Conservation (phyloP, 2,329 filamentous ascomycete species). For the Dactylonectria macrodidyma region DNA sequence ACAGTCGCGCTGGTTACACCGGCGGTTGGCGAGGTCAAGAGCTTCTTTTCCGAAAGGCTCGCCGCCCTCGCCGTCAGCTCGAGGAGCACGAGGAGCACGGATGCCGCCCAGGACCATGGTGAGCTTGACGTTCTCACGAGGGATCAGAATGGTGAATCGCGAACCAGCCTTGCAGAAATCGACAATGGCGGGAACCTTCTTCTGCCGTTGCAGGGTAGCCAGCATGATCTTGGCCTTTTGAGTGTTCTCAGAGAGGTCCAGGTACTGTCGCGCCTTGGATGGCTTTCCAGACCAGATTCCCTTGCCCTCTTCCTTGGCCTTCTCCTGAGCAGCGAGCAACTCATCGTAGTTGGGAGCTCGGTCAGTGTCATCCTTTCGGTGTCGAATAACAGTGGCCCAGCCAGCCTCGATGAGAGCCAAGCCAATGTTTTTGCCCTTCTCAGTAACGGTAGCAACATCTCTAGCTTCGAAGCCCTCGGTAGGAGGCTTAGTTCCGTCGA, state of each 20-base stretch:
- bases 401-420: constrained; percentile 90
- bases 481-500: constrained; percentile 92
- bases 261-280: constrained; percentile 84
- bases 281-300: constrained; percentile 96
- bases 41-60: constrained; percentile 98
- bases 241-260: constrained; percentile 91
- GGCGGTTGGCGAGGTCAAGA: constrained; percentile 88
- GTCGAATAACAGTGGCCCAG: constrained; percentile 93
- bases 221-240: constrained; percentile 98
- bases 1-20: constrained; percentile 94
- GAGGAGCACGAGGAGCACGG: constrained; percentile 88
- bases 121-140: constrained; percentile 93
- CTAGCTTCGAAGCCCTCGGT: constrained; percentile 93
- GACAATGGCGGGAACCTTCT: constrained; percentile 92
- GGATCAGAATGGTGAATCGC: constrained; percentile 91
- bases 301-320: constrained; percentile 88
- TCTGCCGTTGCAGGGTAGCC: constrained; percentile 88
- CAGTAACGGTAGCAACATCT: constrained; percentile 90
- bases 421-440: constrained; percentile 89
- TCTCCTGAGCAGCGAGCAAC: constrained; percentile 83
- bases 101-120: constrained; percentile 96
- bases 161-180: constrained; percentile 99
- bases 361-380: constrained; percentile 95
- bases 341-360: constrained; percentile 95
- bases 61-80: constrained; percentile 80